Percentiles rank a stretch among this genome's conserved stretches.
Conservation (phyloP, 2,329 filamentous ascomycete genomes). For the Aspergillus jensenii region DNA sequence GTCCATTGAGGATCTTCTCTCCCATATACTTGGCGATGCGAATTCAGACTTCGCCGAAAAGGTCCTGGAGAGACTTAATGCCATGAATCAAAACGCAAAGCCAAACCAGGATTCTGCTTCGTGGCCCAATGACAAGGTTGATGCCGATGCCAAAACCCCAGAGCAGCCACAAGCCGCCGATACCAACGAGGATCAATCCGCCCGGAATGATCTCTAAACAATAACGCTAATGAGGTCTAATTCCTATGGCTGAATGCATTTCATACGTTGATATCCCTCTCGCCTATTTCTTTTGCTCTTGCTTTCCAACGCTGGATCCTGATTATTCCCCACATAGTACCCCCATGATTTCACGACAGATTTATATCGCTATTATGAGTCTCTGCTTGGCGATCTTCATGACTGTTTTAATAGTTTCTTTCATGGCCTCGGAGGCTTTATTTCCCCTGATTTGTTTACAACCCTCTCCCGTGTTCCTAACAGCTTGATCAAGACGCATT, state of each 20-base stretch:
- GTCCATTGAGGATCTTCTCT: conserved; percentile 6
- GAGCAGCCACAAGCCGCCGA: neutral
- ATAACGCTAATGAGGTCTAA: neutral
- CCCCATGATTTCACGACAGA: conserved; percentile 28
- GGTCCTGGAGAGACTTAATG: conserved; percentile 69
- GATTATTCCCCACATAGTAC: conserved; percentile 38
- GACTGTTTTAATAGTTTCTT: conserved; percentile 11
- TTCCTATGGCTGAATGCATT: conserved; percentile 1
- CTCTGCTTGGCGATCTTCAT: conserved; percentile 11
- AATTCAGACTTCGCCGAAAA: conserved; percentile 81
- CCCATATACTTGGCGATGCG: conserved; percentile 64
- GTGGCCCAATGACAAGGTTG: neutral
- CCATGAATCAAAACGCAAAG: conserved; percentile 67
- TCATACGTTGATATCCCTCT: conserved; percentile 11
- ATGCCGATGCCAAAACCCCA: neutral
- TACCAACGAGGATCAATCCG: neutral
- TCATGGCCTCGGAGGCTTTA: neutral
- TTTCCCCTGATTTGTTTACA: neutral
- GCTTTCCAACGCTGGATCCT: conserved; percentile 16
- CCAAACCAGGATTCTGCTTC: conserved; percentile 15
- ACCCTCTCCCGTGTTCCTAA: neutral
- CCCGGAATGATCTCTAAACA: neutral
- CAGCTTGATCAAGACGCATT: neutral
- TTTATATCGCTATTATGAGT: conserved; percentile 17
- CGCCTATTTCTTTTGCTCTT: conserved; percentile 7